phyloP scores from a whole-genome alignment of 257 asterid genomes.

The Ophiorrhiza pumila region DNA sequence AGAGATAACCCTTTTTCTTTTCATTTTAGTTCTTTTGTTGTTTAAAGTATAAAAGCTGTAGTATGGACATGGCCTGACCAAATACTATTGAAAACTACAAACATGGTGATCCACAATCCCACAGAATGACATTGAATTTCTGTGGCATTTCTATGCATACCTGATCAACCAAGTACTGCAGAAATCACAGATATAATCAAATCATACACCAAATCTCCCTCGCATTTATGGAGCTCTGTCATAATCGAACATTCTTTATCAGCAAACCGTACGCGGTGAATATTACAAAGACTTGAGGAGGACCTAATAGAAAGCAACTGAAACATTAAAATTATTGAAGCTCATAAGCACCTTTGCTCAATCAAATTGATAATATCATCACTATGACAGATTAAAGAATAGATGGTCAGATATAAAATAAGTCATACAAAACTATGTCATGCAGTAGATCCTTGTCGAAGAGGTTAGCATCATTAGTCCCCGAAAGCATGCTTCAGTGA shows the following conservation, averaged over 20 bases:
- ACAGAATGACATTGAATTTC: too few species aligned
- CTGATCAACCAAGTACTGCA: too few species aligned
- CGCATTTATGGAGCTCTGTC: too few species aligned
- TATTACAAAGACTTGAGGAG: background rate
- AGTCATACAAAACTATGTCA: conserved; percentile 2
- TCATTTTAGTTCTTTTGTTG: too few species aligned
- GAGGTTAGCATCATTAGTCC: background rate
- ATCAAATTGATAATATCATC: background rate
- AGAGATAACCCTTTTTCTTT: too few species aligned
- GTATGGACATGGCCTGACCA: too few species aligned
- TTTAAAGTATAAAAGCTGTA: too few species aligned
- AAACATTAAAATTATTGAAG: background rate
- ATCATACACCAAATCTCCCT: too few species aligned
- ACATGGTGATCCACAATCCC: too few species aligned
- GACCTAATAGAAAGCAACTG: background rate
- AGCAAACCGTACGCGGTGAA: background rate
- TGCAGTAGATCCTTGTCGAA: background rate
- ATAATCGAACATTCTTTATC: background rate
- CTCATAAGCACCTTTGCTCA: background rate
- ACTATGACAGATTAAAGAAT: background rate
- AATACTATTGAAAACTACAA: too few species aligned
- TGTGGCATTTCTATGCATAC: too few species aligned
- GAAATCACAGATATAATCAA: too few species aligned
- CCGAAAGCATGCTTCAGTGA: background rate
- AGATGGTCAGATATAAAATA: background rate